Percentiles rank a stretch among this genome's conserved stretches.
Conservation (phyloP, 768 basidiomycete genomes). For the Rhodocollybia butyracea region DNA sequence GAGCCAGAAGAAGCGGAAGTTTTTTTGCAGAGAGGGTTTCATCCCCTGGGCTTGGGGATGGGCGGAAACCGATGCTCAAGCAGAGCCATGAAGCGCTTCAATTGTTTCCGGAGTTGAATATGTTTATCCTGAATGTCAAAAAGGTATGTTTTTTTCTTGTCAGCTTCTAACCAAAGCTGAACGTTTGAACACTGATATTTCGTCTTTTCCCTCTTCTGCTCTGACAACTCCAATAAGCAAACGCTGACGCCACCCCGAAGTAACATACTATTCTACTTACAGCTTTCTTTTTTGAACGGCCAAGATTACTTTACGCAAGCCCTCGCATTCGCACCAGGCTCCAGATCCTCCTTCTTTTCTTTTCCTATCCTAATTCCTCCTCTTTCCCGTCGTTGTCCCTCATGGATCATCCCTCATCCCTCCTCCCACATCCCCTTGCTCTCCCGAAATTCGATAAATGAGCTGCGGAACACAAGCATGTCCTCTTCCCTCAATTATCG, state of each 20-base stretch:
- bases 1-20: constrained; percentile 58
- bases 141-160: constrained; percentile 45
- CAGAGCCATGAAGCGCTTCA: constrained; percentile 60
- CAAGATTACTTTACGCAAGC: not conserved
- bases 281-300: constrained; percentile 38
- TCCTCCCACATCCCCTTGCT: constrained; percentile 7
- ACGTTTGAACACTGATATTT: too few species aligned
- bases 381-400: constrained; percentile 14
- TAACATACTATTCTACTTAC: constrained; percentile 89
- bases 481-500: too few species aligned
- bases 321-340: not conserved
- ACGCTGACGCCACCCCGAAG: constrained; percentile 87
- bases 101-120: constrained; percentile 71
- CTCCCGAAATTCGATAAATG: too few species aligned
- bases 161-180: not conserved
- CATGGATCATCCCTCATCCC: constrained; percentile 26
- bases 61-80: constrained; percentile 51
- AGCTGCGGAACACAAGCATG: too few species aligned
- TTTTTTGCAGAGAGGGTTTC: constrained; percentile 61
- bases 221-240: constrained; percentile 73
- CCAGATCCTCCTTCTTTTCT: constrained; percentile 11
- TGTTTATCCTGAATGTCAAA: constrained; percentile 77
- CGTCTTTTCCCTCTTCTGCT: too few species aligned
- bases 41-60: constrained; percentile 51
- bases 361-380: too few species aligned